Conservation (phyloP, 768 basidiomycete species). For the Collybia sp. region DNA sequence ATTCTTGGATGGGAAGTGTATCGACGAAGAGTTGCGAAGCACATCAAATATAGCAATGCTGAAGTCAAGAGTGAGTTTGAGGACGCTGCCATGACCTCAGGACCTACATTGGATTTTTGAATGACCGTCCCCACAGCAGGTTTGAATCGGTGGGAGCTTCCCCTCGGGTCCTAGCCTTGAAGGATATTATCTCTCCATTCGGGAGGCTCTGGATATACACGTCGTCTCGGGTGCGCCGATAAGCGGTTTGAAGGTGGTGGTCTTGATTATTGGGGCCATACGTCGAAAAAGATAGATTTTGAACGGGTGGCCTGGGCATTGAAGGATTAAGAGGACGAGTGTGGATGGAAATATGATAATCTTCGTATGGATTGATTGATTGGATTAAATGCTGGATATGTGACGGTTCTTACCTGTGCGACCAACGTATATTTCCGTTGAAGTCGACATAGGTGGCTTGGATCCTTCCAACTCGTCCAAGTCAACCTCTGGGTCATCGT, state of each 20-base stretch:
- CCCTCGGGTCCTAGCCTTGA: conserved; percentile 40
- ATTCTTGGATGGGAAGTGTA: conserved; percentile 17
- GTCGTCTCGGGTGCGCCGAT: conserved; percentile 74
- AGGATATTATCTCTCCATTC: conserved; percentile 74
- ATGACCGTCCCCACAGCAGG: conserved; percentile 55
- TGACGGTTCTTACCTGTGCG: conserved; percentile 36
- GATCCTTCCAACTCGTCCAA: conserved; percentile 40
- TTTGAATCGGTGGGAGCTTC: conserved; percentile 23
- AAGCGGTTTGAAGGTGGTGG: conserved; percentile 62
- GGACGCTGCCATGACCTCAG: background rate
- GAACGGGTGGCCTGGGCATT: conserved; percentile 39
- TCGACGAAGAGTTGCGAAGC: conserved; percentile 30
- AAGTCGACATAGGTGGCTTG: conserved; percentile 28
- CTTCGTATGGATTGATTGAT: conserved; percentile 33
- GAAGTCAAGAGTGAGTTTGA: conserved; percentile 4
- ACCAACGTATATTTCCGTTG: conserved; percentile 46
- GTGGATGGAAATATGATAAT: conserved; percentile 87
- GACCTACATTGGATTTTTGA: conserved; percentile 66
- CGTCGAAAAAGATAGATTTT: conserved; percentile 85
- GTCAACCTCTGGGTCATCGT: conserved; percentile 37
- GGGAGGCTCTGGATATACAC: conserved; percentile 78
- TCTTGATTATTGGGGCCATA: conserved; percentile 94
- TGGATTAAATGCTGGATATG: background rate
- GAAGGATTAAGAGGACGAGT: conserved; percentile 38
- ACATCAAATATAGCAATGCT: conserved; percentile 87